Evolutionary conservation across 306 rosid species (phyloP).

Genomic region (Inga leiocalycina): DNA sequence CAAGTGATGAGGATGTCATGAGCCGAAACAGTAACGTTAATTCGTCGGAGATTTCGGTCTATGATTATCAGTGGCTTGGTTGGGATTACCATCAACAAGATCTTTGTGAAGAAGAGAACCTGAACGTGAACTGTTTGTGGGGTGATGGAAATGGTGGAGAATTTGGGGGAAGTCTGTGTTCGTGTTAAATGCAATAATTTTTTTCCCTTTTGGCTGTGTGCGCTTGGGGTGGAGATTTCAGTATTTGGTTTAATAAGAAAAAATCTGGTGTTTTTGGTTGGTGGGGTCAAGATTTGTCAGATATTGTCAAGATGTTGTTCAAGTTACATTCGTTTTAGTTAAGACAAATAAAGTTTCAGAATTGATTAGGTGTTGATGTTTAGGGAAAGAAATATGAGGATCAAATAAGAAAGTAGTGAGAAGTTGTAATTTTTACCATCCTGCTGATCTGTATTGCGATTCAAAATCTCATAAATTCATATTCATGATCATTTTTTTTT

Average conservation of each 20-base stretch:
- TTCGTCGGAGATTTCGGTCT: constrained; percentile 46
- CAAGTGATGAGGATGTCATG: constrained; percentile 29
- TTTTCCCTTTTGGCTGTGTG: neutral
- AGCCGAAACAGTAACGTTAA: constrained; percentile 28
- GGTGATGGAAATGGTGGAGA: constrained; percentile 34
- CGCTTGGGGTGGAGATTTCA: neutral
- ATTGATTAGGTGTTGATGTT: neutral
- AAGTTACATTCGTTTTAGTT: neutral
- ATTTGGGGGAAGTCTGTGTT: neutral
- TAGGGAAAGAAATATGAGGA: neutral
- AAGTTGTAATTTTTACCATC: neutral
- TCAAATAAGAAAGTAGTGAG: neutral
- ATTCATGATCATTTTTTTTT: neutral
- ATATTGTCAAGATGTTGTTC: neutral
- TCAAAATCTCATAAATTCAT: neutral
- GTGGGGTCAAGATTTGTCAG: constrained; percentile 7
- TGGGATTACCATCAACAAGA: constrained; percentile 37
- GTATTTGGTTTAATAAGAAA: neutral
- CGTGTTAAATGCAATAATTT: neutral
- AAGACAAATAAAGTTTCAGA: neutral
- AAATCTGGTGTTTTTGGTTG: neutral
- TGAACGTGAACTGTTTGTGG: constrained; percentile 46
- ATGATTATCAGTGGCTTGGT: constrained; percentile 59
- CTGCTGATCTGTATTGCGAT: neutral
- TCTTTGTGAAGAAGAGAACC: constrained; percentile 39